Percentiles rank a stretch among this genome's conserved stretches.
Evolutionary conservation across 2,329 filamentous ascomycete species (phyloP).

Genomic region (Calonectria ilicicola): DNA sequence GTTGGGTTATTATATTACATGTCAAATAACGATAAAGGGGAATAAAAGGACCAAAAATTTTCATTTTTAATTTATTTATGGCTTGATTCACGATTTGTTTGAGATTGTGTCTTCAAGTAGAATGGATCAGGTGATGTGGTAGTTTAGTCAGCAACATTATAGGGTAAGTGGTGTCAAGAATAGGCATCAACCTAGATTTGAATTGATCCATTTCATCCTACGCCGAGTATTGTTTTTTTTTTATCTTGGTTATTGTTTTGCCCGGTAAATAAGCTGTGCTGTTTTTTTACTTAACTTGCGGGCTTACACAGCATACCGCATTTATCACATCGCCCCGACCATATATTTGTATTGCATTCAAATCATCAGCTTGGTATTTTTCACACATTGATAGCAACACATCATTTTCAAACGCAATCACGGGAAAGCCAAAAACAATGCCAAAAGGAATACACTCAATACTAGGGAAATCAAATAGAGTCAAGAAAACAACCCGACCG

Average conservation of each 20-base stretch:
- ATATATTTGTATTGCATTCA: no score
- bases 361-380: not conserved
- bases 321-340: no score
- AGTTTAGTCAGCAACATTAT: constrained; percentile 29
- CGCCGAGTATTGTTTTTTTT: not conserved
- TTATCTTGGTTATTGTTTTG: not conserved
- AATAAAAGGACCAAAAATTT: not conserved
- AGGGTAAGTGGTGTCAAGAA: not conserved
- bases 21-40: not conserved
- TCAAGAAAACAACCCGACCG: constrained; percentile 47
- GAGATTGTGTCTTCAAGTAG: not conserved
- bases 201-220: not conserved
- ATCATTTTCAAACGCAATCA: no score
- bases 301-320: no score
- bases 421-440: constrained; percentile 36
- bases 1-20: constrained; percentile 6
- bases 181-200: constrained; percentile 17
- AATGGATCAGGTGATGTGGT: not conserved
- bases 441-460: constrained; percentile 52
- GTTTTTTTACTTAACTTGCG: not conserved
- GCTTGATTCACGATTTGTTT: not conserved
- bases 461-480: constrained; percentile 50
- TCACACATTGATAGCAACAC: not conserved
- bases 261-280: not conserved
- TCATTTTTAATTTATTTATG: not conserved